These are phyloP conservation scores for Xylariomycetidae sp. DNA, from an alignment of 2,329 filamentous ascomycete species.

Conservation along the genomic window DNA sequence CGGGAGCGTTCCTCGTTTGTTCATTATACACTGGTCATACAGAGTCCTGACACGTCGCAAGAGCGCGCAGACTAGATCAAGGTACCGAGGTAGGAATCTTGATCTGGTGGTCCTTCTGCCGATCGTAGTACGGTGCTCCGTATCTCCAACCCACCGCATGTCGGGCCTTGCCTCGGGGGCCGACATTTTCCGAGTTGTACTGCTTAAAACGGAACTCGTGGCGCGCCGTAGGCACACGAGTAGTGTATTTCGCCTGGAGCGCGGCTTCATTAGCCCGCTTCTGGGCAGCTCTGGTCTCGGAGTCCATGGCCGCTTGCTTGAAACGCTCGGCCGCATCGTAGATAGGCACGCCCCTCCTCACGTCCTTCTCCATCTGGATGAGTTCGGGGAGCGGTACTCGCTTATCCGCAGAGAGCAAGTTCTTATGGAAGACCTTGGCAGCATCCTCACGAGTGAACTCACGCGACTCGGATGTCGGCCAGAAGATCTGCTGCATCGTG, in stretches of 20 bases:
- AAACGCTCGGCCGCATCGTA: conserved; percentile 36
- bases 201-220: conserved; percentile 60
- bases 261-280: conserved; percentile 29
- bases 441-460: conserved; percentile 60
- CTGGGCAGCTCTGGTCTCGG: conserved; percentile 36
- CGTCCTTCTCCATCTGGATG: conserved; percentile 47
- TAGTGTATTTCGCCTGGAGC: conserved; percentile 32
- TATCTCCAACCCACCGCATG: conserved; percentile 56
- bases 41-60: conserved; percentile 4
- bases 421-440: conserved; percentile 56
- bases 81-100: conserved; percentile 63
- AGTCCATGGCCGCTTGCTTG: conserved; percentile 30
- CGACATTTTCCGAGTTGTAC: conserved; percentile 51
- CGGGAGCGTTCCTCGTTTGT: conserved; percentile 3
- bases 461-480: conserved; percentile 57
- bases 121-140: conserved; percentile 56
- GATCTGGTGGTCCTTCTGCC: conserved; percentile 53
- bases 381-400: conserved; percentile 59
- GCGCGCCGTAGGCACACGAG: conserved; percentile 41
- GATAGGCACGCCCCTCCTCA: conserved; percentile 30
- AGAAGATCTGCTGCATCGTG: conserved; percentile 59
- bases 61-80: conserved; percentile 23
- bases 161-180: conserved; percentile 44
- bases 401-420: conserved; percentile 53
- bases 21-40: conserved; percentile 20